phyloP scores from a whole-genome alignment of 2,329 filamentous ascomycete genomes.

The Apiospora rasikravindrae region DNA sequence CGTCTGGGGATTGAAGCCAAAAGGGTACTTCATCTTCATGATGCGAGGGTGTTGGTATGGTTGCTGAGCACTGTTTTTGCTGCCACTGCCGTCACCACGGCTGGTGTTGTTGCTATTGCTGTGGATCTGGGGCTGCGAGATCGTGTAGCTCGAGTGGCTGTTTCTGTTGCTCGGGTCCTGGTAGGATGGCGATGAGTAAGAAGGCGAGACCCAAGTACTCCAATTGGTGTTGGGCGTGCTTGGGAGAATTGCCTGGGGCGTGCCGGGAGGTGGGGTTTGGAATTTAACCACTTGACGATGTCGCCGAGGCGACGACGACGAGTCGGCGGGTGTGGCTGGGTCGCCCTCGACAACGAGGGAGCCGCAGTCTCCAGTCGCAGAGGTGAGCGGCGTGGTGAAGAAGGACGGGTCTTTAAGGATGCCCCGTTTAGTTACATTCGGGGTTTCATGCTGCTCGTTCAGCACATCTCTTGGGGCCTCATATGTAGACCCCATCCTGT shows the following conservation, averaged over 20 bases:
- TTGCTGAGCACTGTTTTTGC: background rate
- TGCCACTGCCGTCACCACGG: background rate
- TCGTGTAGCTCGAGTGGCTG: background rate
- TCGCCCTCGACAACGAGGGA: background rate
- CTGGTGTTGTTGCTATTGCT: background rate
- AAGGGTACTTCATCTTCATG: background rate
- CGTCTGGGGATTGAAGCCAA: background rate
- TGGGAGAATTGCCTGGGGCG: background rate
- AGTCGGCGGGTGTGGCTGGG: background rate
- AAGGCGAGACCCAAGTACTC: background rate
- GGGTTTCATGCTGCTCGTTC: background rate
- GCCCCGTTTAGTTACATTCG: background rate
- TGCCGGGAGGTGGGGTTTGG: no score
- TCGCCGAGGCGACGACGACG: background rate
- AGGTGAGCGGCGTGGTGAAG: background rate
- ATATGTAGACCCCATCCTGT: background rate
- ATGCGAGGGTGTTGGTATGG: background rate
- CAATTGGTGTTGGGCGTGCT: background rate
- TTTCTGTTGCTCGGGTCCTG: background rate
- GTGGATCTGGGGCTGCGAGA: background rate
- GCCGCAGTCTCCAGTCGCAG: background rate
- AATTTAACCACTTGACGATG: background rate
- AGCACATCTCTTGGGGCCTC: background rate
- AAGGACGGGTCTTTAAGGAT: background rate
- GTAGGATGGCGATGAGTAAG: background rate